These are phyloP conservation scores for Claviceps spartinae DNA, from an alignment of 2,329 filamentous ascomycete species.

Conservation along the genomic window DNA sequence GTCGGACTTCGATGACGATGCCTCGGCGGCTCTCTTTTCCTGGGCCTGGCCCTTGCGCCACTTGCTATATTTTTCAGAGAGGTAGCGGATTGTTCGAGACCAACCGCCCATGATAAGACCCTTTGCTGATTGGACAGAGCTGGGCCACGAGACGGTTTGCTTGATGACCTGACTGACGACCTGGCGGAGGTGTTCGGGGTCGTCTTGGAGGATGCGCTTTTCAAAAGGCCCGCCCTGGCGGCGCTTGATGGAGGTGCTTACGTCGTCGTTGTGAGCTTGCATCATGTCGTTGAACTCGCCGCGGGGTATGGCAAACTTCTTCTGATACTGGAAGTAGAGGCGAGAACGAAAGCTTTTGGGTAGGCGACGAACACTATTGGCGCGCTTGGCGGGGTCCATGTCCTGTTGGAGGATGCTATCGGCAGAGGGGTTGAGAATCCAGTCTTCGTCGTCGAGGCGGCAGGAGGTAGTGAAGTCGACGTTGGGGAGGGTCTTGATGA, in stretches of 20 bases:
- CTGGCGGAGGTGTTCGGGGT: conserved; percentile 49
- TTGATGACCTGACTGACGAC: conserved; percentile 66
- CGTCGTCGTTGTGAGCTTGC: conserved; percentile 55
- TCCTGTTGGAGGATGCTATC: conserved; percentile 69
- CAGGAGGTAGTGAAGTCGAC: conserved; percentile 55
- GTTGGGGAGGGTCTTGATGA: conserved; percentile 84
- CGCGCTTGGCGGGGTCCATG: conserved; percentile 80
- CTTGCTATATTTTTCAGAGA: conserved; percentile 68
- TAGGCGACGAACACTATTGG: conserved; percentile 90
- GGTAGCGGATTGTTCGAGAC: conserved; percentile 55
- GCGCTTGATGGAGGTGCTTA: conserved; percentile 50
- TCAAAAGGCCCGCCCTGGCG: conserved; percentile 78
- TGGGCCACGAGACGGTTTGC: conserved; percentile 86
- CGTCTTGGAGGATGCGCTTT: conserved; percentile 61
- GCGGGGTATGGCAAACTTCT: conserved; percentile 73
- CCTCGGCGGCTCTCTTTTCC: conserved; percentile 12
- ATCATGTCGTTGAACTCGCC: conserved; percentile 79
- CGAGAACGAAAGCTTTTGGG: conserved; percentile 77
- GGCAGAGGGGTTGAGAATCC: conserved; percentile 31
- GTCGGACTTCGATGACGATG: not conserved
- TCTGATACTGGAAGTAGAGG: conserved; percentile 89
- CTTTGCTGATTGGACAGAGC: conserved; percentile 77
- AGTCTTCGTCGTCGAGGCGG: conserved; percentile 24
- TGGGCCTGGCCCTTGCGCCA: conserved; percentile 32
- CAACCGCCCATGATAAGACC: conserved; percentile 67